These are phyloP conservation scores for Aphanomyces cochlioides DNA, from an alignment of 352 stramenopile genomes.

Conservation along the genomic window DNA sequence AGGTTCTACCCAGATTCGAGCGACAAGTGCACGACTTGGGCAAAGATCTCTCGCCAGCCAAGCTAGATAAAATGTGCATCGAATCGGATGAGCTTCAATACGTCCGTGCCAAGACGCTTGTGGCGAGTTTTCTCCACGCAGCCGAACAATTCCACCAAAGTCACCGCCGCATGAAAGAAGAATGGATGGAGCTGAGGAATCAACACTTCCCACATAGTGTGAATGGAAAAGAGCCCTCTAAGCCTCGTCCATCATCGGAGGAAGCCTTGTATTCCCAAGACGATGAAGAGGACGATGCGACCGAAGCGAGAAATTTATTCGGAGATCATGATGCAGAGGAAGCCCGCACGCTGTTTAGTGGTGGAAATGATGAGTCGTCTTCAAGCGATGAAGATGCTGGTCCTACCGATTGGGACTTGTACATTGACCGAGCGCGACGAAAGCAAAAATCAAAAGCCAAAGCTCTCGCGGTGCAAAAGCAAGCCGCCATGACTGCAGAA, in stretches of 20 bases:
- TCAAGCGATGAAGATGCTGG: constrained; percentile 1
- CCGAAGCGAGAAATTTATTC: constrained; percentile 16
- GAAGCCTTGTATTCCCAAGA: neutral
- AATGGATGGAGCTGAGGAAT: neutral
- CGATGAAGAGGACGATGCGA: neutral
- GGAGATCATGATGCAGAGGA: neutral
- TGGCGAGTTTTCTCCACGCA: constrained; percentile 18
- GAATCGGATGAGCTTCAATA: constrained; percentile 23
- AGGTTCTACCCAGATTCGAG: constrained; percentile 26
- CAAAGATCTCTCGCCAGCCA: constrained; percentile 8
- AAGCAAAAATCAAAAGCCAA: constrained; percentile 29
- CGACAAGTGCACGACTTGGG: constrained; percentile 22
- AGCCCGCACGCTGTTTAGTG: neutral
- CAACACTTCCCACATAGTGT: neutral
- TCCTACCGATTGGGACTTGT: constrained; percentile 22
- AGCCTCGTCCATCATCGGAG: too few relatives aligned
- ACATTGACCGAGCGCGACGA: constrained; percentile 24
- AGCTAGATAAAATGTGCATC: constrained; percentile 7
- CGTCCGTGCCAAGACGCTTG: constrained; percentile 1
- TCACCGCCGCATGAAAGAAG: neutral
- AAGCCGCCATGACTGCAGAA: constrained; percentile 2
- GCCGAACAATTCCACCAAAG: constrained; percentile 1
- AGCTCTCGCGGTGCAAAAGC: constrained; percentile 1
- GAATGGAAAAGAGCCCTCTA: neutral
- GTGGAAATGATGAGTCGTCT: neutral